These are phyloP conservation scores for Pharnaceum exiguum DNA, from an alignment of 148 eudicot species.

Conservation along the genomic window DNA sequence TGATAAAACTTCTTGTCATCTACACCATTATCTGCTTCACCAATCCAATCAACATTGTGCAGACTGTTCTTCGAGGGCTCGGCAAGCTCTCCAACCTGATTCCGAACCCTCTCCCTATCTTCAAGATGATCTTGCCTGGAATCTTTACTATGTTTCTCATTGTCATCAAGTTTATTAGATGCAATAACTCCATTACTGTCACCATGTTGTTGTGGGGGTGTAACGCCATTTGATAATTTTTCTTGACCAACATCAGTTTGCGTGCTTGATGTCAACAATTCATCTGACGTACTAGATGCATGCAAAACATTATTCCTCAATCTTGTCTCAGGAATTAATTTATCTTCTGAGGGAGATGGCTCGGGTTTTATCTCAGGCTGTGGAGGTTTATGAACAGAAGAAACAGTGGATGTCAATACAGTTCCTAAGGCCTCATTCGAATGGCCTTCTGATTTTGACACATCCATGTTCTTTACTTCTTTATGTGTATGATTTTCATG, in stretches of 20 bases:
- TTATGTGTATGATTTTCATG: slow-evolving; percentile 19
- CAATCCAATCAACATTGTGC: slow-evolving; percentile 66
- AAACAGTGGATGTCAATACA: slow-evolving; percentile 17
- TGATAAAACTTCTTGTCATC: slow-evolving; percentile 59
- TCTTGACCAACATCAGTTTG: slow-evolving; percentile 19
- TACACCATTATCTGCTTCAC: slow-evolving; percentile 45
- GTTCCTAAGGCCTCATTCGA: slow-evolving; percentile 18
- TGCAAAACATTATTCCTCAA: slow-evolving; percentile 24
- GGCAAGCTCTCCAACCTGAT: slow-evolving; percentile 22
- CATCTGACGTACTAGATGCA: slow-evolving; percentile 18
- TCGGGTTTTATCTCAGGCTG: slow-evolving; percentile 21
- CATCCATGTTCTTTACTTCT: slow-evolving; percentile 25
- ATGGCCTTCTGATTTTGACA: slow-evolving; percentile 12
- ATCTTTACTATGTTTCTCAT: slow-evolving; percentile 25
- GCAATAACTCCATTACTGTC: slow-evolving; percentile 25
- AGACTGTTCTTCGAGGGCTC: slow-evolving; percentile 35
- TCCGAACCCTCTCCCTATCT: slow-evolving; percentile 23
- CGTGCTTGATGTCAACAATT: slow-evolving; percentile 24
- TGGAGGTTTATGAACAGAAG: slow-evolving; percentile 30
- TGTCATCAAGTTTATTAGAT: slow-evolving; percentile 8
- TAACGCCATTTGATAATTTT: slow-evolving; percentile 26
- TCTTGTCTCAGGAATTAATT: slow-evolving; percentile 19
- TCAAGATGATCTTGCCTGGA: slow-evolving; percentile 22
- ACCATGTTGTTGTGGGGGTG: slow-evolving; percentile 24
- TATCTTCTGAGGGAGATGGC: slow-evolving; percentile 18